phyloP scores from a whole-genome alignment of 345 rosid species.

The Fremontodendron californicum region DNA sequence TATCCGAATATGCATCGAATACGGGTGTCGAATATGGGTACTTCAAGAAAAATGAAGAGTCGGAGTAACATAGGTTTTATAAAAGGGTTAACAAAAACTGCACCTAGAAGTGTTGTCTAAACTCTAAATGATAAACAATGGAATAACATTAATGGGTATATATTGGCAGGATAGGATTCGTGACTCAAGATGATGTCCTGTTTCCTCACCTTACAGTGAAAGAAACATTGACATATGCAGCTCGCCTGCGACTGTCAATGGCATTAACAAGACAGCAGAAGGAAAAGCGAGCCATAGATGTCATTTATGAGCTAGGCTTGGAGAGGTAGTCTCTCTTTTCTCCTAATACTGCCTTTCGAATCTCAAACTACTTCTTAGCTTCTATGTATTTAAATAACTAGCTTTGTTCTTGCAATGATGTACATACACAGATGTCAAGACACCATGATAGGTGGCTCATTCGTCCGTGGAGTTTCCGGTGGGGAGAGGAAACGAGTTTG shows the following conservation, averaged over 20 bases:
- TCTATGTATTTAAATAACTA: background rate
- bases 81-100: background rate
- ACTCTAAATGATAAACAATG: background rate
- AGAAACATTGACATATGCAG: constrained; percentile 87
- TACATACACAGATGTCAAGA: constrained; percentile 63
- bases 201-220: constrained; percentile 95
- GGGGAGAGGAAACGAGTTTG: constrained; percentile 96
- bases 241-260: constrained; percentile 72
- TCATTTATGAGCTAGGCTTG: constrained; percentile 77
- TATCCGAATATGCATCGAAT: too few relatives aligned
- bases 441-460: constrained; percentile 93
- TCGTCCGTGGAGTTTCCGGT: constrained; percentile 91
- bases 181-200: constrained; percentile 92
- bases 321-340: constrained; percentile 56
- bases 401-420: constrained; percentile 2
- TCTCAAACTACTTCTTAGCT: background rate
- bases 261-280: constrained; percentile 62
- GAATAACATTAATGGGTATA: constrained; percentile 4
- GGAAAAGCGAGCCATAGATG: constrained; percentile 74
- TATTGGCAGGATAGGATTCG: constrained; percentile 87
- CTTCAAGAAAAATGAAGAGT: too few relatives aligned
- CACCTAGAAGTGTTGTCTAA: background rate
- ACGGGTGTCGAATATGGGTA: too few relatives aligned
- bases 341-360: background rate
- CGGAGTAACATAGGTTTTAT: too few relatives aligned